A percentile compares a stretch with the other conserved stretches of the same genome.
These are phyloP conservation scores for Gloeostereum incarnatum DNA, from an alignment of 768 basidiomycete genomes.

Conservation along the genomic window DNA sequence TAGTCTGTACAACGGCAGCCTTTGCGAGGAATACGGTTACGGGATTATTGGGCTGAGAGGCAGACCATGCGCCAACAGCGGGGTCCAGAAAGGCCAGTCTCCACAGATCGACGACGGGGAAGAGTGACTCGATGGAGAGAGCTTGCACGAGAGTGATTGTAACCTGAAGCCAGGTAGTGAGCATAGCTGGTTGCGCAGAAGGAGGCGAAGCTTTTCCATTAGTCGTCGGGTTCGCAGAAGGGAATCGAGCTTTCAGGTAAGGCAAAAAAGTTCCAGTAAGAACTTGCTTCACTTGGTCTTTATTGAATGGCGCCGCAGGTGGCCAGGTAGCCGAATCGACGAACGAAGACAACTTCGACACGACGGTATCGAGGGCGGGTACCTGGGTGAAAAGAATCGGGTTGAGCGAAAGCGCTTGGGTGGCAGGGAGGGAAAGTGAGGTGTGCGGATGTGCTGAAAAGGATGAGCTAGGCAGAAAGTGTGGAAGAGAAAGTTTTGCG, in stretches of 20 bases:
- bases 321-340: constrained; percentile 41
- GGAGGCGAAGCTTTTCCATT: too few species aligned
- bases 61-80: constrained; percentile 41
- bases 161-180: constrained; percentile 39
- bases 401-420: constrained; percentile 55
- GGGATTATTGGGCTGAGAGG: constrained; percentile 28
- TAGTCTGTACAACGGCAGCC: constrained; percentile 20
- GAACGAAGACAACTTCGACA: constrained; percentile 52
- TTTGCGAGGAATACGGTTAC: constrained; percentile 37
- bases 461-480: constrained; percentile 1
- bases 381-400: constrained; percentile 72
- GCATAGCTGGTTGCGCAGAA: constrained; percentile 25
- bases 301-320: constrained; percentile 14
- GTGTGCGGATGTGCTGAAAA: constrained; percentile 67
- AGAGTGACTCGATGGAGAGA: constrained; percentile 50
- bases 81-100: constrained; percentile 66
- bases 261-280: constrained; percentile 43
- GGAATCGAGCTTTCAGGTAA: constrained; percentile 56
- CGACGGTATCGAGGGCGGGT: constrained; percentile 57
- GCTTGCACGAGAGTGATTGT: constrained; percentile 31
- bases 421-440: constrained; percentile 44
- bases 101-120: constrained; percentile 82
- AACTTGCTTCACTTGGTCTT: constrained; percentile 36
- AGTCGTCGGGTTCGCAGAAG: constrained; percentile 14
- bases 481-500: constrained; percentile 17